phyloP scores from a whole-genome alignment of 768 basidiomycete genomes.

The Trametes coccinea region DNA sequence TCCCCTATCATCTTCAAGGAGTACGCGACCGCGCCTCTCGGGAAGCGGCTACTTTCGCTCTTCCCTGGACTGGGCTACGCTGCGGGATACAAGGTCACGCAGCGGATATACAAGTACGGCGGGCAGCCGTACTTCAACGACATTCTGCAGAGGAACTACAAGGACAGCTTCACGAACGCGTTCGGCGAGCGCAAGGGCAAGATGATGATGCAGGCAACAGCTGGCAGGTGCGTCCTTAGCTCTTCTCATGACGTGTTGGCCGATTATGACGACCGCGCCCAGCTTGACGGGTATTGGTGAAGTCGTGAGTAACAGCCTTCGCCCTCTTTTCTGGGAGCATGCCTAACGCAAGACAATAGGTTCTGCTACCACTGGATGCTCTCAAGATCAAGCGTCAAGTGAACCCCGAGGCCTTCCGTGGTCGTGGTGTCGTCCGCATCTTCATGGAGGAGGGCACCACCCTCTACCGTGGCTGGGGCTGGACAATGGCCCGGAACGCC shows the following conservation, averaged over 20 bases:
- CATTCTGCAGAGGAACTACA: slow-evolving; percentile 80
- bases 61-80: slow-evolving; percentile 99
- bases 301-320: slow-evolving; percentile 59
- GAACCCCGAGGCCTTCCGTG: slow-evolving; percentile 97
- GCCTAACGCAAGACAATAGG: slow-evolving; percentile 39
- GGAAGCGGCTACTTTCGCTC: slow-evolving; percentile 79
- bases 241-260: neutral
- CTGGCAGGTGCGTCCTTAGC: slow-evolving; percentile 71
- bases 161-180: slow-evolving; percentile 71
- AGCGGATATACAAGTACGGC: slow-evolving; percentile 96
- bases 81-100: slow-evolving; percentile 94
- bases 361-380: slow-evolving; percentile 93
- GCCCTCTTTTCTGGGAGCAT: neutral
- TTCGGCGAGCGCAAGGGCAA: slow-evolving; percentile 97
- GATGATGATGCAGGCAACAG: slow-evolving; percentile 92
- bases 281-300: slow-evolving; percentile 85
- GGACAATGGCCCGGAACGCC: slow-evolving; percentile 98
- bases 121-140: slow-evolving; percentile 99
- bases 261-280: neutral
- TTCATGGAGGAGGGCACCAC: slow-evolving; percentile 89
- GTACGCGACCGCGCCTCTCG: slow-evolving; percentile 65
- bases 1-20: slow-evolving; percentile 88
- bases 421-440: slow-evolving; percentile 86
- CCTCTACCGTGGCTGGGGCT: slow-evolving; percentile 97
- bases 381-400: slow-evolving; percentile 99